phyloP scores from a whole-genome alignment of 2,329 filamentous ascomycete species.

The Simplicillium sp. region DNA sequence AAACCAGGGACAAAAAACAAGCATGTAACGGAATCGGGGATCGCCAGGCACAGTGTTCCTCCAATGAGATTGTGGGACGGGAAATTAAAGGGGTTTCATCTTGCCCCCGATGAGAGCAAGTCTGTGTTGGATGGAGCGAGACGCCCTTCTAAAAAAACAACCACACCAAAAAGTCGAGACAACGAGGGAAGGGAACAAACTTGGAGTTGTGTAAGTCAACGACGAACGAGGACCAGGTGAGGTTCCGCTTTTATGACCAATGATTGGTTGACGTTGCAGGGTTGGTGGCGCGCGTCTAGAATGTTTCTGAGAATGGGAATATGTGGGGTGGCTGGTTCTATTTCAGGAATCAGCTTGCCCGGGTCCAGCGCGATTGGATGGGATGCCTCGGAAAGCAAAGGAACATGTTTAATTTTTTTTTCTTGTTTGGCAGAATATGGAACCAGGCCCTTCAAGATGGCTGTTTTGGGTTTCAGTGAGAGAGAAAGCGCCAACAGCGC shows the following conservation, averaged over 20 bases:
- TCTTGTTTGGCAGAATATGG: too few relatives aligned
- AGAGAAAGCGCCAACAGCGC: too few relatives aligned
- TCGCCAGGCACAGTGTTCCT: too few relatives aligned
- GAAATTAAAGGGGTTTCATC: slow-evolving; percentile 5
- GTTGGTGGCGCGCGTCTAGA: slow-evolving; percentile 6
- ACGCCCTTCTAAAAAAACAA: too few relatives aligned
- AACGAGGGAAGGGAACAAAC: too few relatives aligned
- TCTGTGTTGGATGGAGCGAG: not conserved
- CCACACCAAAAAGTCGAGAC: too few relatives aligned
- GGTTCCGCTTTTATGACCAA: not conserved
- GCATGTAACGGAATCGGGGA: too few relatives aligned
- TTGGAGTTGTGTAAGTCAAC: slow-evolving; percentile 1
- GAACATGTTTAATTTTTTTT: too few relatives aligned
- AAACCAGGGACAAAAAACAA: too few relatives aligned
- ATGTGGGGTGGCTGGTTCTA: not conserved
- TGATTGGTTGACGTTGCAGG: slow-evolving; percentile 1
- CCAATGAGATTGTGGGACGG: not conserved
- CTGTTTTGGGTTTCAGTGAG: too few relatives aligned
- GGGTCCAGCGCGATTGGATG: not conserved
- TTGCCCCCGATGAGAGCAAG: not conserved
- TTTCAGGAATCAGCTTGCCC: not conserved
- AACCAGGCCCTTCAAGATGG: too few relatives aligned
- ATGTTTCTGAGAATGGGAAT: not conserved
- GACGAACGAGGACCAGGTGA: not conserved
- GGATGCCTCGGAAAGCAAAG: too few relatives aligned